Evolutionary conservation across 495 filamentous ascomycete genomes (phyloP), one percentile per base, ranked within the genome.

Genomic region (Thozetella sp.): DNA sequence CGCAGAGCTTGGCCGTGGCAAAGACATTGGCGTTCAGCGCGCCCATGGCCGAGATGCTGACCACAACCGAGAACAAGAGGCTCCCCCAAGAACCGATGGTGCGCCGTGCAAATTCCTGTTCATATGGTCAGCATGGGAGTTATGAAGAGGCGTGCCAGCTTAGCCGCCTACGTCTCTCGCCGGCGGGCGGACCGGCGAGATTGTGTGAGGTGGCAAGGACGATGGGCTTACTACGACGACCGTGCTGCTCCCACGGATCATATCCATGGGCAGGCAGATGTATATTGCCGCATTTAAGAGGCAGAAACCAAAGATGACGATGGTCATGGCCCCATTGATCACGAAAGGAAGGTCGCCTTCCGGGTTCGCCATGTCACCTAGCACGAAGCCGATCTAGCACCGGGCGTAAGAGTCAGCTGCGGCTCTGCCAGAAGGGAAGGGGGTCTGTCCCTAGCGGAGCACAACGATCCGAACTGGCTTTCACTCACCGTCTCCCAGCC

Each of bases 401-500:
- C 6, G 22, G 50, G 25, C n/a, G n/a, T n/a, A n/a, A n/a, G n/a
- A n/a, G n/a, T n/a, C n/a, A n/a, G n/a, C n/a, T n/a, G n/a, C n/a
- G n/a, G n/a, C n/a, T n/a, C n/a, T n/a, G n/a, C n/a, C n/a, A n/a
- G n/a, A n/a, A n/a, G n/a, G n/a, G n/a, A n/a, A n/a, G n/a, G n/a
- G n/a, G n/a, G n/a, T n/a, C n/a, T n/a, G n/a, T n/a, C n/a, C n/a
- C n/a, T n/a, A n/a, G n/a, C n/a, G n/a, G n/a, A n/a, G n/a, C n/a
- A n/a, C n/a, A n/a, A n/a, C n/a, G n/a, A n/a, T n/a, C n/a, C n/a
- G n/a, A n/a, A n/a, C n/a, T n/a, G n/a, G n/a, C n/a, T n/a, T n/a
- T n/a, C n/a, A n/a, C 43, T 48, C n/a, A 68, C 70, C 17, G 61
- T 70, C 56, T 75, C 67, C 69, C 63, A 71, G 23, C 67, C 73